A percentile compares a stretch with the other conserved stretches of the same genome.
Evolutionary conservation across 768 basidiomycete genomes (phyloP).

Genomic region (Guyanaporus albipodus): DNA sequence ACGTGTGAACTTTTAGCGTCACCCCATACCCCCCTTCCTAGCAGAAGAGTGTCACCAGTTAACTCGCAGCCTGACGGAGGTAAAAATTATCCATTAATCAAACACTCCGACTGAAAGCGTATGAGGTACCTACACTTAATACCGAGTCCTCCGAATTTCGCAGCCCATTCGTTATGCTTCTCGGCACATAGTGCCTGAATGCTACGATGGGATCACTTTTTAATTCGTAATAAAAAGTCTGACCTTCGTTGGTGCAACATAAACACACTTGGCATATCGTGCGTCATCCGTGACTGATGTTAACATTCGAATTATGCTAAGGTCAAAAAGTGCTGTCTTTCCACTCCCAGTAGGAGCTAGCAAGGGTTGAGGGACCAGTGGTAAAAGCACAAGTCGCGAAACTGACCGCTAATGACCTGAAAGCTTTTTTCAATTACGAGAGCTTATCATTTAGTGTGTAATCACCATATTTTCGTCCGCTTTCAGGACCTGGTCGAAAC

Average conservation of each 20-base stretch:
- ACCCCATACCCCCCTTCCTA: slow-evolving; percentile 63
- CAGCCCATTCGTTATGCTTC: slow-evolving; percentile 76
- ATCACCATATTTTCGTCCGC: slow-evolving; percentile 63
- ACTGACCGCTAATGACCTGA: slow-evolving; percentile 70
- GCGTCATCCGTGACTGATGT: slow-evolving; percentile 35
- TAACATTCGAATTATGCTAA: slow-evolving; percentile 79
- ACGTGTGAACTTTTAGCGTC: slow-evolving; percentile 73
- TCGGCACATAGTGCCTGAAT: slow-evolving; percentile 83
- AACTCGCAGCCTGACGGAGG: slow-evolving; percentile 67
- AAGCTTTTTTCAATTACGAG: slow-evolving; percentile 8
- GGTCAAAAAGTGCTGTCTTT: slow-evolving; percentile 93
- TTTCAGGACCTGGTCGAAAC: slow-evolving; percentile 62
- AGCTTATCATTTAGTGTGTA: neutral
- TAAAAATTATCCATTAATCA: neutral
- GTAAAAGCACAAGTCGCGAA: slow-evolving; percentile 1
- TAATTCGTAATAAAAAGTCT: neutral
- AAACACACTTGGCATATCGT: slow-evolving; percentile 66
- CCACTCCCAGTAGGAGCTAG: slow-evolving; percentile 94
- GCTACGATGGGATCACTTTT: neutral
- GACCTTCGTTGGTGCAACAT: slow-evolving; percentile 92
- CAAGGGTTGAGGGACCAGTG: slow-evolving; percentile 3
- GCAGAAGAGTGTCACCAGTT: slow-evolving; percentile 83
- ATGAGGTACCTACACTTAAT: slow-evolving; percentile 62
- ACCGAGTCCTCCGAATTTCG: slow-evolving; percentile 73
- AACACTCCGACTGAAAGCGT: neutral